Percentiles rank a stretch among this genome's conserved stretches.
Evolutionary conservation across 139 green algal genomes (phyloP).

Genomic region (Chlamydomonas incerta): DNA sequence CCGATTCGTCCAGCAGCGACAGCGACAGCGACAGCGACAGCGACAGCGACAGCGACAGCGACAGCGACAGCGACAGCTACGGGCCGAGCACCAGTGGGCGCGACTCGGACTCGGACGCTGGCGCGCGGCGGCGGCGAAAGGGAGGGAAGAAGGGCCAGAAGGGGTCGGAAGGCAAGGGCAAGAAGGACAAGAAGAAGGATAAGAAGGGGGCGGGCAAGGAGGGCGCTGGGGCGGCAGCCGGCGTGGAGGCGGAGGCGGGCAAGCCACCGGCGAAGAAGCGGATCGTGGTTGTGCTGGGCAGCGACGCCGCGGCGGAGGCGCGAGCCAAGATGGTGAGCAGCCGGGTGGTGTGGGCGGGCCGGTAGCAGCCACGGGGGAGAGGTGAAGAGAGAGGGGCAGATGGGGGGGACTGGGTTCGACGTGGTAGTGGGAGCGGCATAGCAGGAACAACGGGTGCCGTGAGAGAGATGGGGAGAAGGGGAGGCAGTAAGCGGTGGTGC

Average conservation of each 20-base stretch:
- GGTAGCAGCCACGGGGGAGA: too few species aligned
- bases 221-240: not conserved
- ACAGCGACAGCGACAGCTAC: conserved; percentile 29
- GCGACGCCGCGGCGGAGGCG: conserved; percentile 12
- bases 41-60: conserved; percentile 5
- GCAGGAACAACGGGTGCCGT: too few species aligned
- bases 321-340: not conserved
- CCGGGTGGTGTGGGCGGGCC: too few species aligned
- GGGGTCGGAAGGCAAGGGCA: not conserved
- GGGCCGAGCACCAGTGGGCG: conserved; percentile 49
- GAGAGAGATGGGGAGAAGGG: too few species aligned
- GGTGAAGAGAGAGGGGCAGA: too few species aligned
- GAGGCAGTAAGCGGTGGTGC: too few species aligned
- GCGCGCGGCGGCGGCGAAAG: not conserved
- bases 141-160: not conserved
- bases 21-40: not conserved
- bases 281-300: conserved; percentile 57
- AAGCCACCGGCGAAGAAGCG: conserved; percentile 18
- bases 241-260: too few species aligned
- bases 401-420: too few species aligned
- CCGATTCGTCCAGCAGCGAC: not conserved
- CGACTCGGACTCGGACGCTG: not conserved
- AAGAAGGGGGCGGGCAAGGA: conserved; percentile 4
- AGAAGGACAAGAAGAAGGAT: conserved; percentile 28
- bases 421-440: too few species aligned